Evolutionary conservation across 306 rosid genomes (phyloP).

Genomic region (Biancaea sappan): DNA sequence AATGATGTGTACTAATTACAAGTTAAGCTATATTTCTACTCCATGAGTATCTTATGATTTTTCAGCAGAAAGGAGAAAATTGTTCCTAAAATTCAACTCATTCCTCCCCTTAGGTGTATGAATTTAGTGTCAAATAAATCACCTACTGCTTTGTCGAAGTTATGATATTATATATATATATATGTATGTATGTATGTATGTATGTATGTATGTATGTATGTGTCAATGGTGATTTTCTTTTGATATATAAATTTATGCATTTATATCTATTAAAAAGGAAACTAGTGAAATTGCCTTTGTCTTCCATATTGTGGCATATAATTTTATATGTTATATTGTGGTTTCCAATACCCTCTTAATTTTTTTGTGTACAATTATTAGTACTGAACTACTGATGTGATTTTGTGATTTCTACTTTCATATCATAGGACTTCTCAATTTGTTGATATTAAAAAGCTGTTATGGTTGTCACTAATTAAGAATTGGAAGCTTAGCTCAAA

Average conservation of each 20-base stretch:
- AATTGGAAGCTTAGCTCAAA: neutral
- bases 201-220: too few species aligned
- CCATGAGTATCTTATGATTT: conserved; percentile 4
- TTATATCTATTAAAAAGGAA: too few species aligned
- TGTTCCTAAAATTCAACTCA: neutral
- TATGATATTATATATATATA: neutral
- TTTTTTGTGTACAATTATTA: neutral
- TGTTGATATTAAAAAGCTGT: neutral
- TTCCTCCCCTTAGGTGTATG: neutral
- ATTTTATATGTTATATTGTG: neutral
- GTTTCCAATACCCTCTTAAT: neutral
- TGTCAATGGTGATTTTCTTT: too few species aligned
- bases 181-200: too few species aligned
- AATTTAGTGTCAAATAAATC: neutral
- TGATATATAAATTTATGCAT: neutral
- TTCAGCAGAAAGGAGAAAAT: neutral
- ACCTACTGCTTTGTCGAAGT: neutral
- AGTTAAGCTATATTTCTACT: conserved; percentile 2
- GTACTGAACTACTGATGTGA: neutral
- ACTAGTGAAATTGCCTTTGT: neutral
- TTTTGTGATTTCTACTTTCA: conserved; percentile 16
- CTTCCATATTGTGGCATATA: neutral
- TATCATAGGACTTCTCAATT: neutral
- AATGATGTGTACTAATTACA: neutral
- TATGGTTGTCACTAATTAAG: neutral